Conservation (phyloP, 2,329 filamentous ascomycete species). For the Epichloe glyceriae region DNA sequence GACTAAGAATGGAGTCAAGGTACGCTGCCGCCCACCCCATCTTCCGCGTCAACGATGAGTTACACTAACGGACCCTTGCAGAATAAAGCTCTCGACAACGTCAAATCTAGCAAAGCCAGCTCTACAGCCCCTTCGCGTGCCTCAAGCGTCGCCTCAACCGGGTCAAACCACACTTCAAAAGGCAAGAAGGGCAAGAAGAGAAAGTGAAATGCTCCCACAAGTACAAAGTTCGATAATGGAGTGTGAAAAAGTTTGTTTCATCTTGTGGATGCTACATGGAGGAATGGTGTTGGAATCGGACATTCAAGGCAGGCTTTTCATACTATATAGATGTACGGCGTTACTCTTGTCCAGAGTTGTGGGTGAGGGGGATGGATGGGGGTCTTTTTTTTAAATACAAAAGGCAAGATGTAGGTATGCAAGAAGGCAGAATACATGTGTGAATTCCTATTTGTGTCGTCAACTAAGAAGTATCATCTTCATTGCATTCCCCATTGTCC, state of each 20-base stretch:
- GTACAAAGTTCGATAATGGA: background rate
- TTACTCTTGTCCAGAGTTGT: constrained; percentile 6
- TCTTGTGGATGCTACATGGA: background rate
- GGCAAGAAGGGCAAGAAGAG: constrained; percentile 23
- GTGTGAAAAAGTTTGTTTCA: background rate
- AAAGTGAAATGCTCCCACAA: constrained; percentile 13
- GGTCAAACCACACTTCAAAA: constrained; percentile 40
- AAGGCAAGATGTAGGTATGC: background rate
- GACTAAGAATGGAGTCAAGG: constrained; percentile 78
- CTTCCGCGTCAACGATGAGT: background rate
- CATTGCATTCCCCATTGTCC: too few relatives aligned
- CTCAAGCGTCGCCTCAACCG: constrained; percentile 72
- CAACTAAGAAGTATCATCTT: too few relatives aligned
- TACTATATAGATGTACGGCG: constrained; percentile 1
- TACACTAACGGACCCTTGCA: constrained; percentile 24
- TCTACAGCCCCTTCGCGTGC: constrained; percentile 72
- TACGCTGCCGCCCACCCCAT: constrained; percentile 22
- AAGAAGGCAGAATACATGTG: background rate
- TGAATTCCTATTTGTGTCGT: background rate
- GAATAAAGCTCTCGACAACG: constrained; percentile 87
- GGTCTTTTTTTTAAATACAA: background rate
- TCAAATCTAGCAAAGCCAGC: constrained; percentile 69
- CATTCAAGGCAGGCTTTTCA: background rate
- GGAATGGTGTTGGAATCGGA: background rate
- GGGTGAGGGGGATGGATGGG: background rate